These are phyloP conservation scores for Pseudopyrenochaeta lycopersici DNA, from an alignment of 2,329 filamentous ascomycete species.

Conservation along the genomic window DNA sequence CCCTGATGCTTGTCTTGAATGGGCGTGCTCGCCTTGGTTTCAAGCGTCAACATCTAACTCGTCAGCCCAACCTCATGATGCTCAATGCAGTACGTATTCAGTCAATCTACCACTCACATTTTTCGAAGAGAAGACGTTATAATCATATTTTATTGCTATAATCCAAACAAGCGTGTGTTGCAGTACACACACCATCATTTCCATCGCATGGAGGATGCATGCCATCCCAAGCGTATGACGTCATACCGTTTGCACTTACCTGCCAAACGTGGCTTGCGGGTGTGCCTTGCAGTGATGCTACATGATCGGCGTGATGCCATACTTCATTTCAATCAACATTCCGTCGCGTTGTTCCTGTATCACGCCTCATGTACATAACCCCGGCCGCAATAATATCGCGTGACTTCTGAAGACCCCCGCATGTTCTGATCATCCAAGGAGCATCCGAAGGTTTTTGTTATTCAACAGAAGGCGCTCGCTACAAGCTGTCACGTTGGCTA, in stretches of 20 bases:
- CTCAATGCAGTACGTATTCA: neutral
- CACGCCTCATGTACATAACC: slow-evolving; percentile 17
- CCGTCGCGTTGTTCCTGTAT: slow-evolving; percentile 7
- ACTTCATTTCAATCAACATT: slow-evolving; percentile 5
- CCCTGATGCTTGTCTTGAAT: neutral
- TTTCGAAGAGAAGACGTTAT: slow-evolving; percentile 16
- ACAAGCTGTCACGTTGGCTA: too few relatives aligned
- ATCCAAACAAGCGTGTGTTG: slow-evolving; percentile 28
- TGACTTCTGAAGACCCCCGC: slow-evolving; percentile 23
- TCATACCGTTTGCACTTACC: slow-evolving; percentile 23
- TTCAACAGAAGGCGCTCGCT: too few relatives aligned
- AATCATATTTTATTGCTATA: slow-evolving; percentile 21
- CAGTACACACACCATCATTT: slow-evolving; percentile 16
- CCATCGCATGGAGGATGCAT: too few relatives aligned
- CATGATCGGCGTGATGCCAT: slow-evolving; percentile 30
- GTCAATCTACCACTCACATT: neutral
- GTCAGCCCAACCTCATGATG: neutral
- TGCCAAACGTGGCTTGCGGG: slow-evolving; percentile 35
- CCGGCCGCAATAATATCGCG: slow-evolving; percentile 22
- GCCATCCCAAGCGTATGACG: slow-evolving; percentile 32
- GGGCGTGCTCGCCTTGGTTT: neutral
- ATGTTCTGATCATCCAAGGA: neutral
- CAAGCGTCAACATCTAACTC: too few relatives aligned
- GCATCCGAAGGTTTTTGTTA: neutral
- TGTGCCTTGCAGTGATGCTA: slow-evolving; percentile 47